A percentile compares a stretch with the other conserved stretches of the same genome.
phyloP scores from a whole-genome alignment of 768 basidiomycete species.

The Galerina sulciceps region DNA sequence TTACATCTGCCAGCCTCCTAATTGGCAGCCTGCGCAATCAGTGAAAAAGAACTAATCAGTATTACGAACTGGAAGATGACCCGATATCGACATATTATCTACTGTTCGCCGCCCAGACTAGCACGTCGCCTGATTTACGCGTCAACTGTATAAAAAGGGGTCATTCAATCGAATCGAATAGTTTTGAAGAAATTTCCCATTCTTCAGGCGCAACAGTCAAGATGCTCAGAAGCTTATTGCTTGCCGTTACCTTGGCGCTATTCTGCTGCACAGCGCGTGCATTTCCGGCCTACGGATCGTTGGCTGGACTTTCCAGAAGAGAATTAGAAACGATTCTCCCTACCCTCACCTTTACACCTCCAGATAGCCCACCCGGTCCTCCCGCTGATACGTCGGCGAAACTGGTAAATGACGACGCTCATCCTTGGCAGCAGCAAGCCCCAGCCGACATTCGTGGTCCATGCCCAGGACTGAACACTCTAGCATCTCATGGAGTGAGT shows the following conservation, averaged over 20 bases:
- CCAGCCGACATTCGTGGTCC: slow-evolving; percentile 26
- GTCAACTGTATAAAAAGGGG: slow-evolving; percentile 9
- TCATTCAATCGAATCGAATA: background rate
- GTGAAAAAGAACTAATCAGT: slow-evolving; percentile 11
- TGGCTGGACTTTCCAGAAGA: slow-evolving; percentile 17
- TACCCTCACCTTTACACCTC: slow-evolving; percentile 9
- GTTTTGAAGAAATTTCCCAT: background rate
- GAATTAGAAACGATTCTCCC: slow-evolving; percentile 16
- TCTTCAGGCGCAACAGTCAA: background rate
- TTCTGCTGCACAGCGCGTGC: slow-evolving; percentile 1
- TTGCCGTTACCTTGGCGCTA: slow-evolving; percentile 5
- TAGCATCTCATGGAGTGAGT: slow-evolving; percentile 28
- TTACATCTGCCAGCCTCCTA: background rate
- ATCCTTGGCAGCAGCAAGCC: slow-evolving; percentile 24
- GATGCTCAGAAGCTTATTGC: slow-evolving; percentile 1
- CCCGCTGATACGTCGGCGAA: slow-evolving; percentile 25
- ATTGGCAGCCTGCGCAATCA: slow-evolving; percentile 10
- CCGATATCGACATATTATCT: background rate
- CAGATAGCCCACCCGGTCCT: slow-evolving; percentile 19
- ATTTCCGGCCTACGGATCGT: slow-evolving; percentile 14
- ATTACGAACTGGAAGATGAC: background rate
- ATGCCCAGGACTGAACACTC: slow-evolving; percentile 28
- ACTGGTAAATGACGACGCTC: slow-evolving; percentile 26
- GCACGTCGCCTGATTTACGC: background rate
- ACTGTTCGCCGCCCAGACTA: background rate